These are phyloP conservation scores for Megacollybia marginata DNA, from an alignment of 768 basidiomycete species.

Conservation along the genomic window DNA sequence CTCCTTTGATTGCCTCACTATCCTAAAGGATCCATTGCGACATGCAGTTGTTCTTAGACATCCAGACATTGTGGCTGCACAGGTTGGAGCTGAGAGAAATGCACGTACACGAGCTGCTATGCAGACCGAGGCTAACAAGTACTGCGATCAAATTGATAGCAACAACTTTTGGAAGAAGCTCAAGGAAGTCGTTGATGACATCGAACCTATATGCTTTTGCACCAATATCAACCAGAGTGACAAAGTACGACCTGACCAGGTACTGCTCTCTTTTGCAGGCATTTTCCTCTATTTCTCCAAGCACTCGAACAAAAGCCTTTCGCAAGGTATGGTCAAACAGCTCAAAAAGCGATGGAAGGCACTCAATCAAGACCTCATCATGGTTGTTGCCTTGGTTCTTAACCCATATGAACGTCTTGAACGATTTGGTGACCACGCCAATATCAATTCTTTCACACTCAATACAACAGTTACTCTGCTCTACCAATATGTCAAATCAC, in stretches of 20 bases:
- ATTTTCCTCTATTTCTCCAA: neutral
- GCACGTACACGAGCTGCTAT: neutral
- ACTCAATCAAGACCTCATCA: neutral
- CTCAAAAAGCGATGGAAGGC: neutral
- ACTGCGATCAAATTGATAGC: neutral
- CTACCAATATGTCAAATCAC: neutral
- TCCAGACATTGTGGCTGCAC: neutral
- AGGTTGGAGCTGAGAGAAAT: neutral
- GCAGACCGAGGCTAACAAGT: neutral
- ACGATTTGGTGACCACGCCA: neutral
- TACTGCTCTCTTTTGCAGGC: neutral
- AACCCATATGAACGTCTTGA: neutral
- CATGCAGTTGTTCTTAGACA: slow-evolving; percentile 11
- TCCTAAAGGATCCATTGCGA: slow-evolving; percentile 14
- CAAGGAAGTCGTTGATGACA: neutral
- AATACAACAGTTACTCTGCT: neutral
- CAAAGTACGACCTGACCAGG: neutral
- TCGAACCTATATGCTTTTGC: neutral
- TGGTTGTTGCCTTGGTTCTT: neutral
- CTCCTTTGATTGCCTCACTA: slow-evolving; percentile 13
- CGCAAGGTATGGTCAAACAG: neutral
- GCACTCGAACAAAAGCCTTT: neutral
- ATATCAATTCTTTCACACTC: neutral
- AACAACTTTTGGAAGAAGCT: neutral
- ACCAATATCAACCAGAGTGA: neutral